phyloP scores from a whole-genome alignment of 192 early-diverging fungal species.

The Entomortierella parvispora region DNA sequence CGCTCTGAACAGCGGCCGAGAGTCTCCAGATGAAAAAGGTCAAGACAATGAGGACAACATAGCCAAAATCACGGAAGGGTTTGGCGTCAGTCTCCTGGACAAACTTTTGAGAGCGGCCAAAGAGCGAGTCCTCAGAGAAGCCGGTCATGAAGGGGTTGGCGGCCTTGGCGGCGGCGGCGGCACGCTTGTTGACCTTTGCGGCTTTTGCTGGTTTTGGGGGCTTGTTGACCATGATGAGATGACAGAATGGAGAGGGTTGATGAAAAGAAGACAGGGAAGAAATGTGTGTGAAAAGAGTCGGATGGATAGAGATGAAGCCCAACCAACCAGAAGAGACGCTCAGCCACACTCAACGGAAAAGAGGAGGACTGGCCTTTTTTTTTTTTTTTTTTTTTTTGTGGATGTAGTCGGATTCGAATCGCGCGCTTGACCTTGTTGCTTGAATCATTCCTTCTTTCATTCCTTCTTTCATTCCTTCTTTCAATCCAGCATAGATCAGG shows the following conservation, averaged over 20 bases:
- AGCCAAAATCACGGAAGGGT: constrained; percentile 39
- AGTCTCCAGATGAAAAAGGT: constrained; percentile 41
- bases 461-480: too few species aligned
- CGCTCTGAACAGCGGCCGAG: constrained; percentile 13
- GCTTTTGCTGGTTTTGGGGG: too few species aligned
- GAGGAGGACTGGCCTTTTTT: constrained; percentile 1
- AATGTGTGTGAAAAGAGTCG: too few species aligned
- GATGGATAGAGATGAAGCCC: too few species aligned
- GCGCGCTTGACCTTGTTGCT: background rate
- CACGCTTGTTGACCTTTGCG: too few species aligned
- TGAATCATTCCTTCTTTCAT: too few species aligned
- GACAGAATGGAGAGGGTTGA: too few species aligned
- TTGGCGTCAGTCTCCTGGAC: constrained; percentile 33
- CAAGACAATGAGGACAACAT: constrained; percentile 16
- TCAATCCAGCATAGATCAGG: too few species aligned
- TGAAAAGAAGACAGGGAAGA: too few species aligned
- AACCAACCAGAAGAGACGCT: background rate
- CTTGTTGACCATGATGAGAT: too few species aligned
- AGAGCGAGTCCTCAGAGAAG: constrained; percentile 25
- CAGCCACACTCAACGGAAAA: background rate
- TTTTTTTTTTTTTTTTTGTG: constrained; percentile 17
- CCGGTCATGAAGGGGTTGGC: background rate
- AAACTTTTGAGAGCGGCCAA: constrained; percentile 14
- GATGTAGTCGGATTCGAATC: background rate
- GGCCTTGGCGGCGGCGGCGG: too few species aligned